Base-by-base conservation (phyloP, 768 basidiomycete species). In the Amanita jacksonii region DNA sequence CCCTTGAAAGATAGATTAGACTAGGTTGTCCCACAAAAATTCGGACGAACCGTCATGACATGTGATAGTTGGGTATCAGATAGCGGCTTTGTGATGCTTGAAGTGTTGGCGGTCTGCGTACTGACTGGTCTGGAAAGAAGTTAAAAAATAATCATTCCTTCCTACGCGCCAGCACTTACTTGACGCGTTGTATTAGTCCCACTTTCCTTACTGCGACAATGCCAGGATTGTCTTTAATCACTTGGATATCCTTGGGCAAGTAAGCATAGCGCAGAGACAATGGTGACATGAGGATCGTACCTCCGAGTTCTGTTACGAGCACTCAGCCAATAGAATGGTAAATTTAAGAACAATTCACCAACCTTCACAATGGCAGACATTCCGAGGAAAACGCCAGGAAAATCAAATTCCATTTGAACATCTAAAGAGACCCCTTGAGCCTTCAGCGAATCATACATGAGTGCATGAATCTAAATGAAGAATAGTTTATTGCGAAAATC, bases 151-250 rank as follows among this genome's bases (percentile, higher is more conserved):
- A 25, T 30, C 8, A 15, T 8, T 8, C 3, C 20, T 16, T 19
- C 2, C 32, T 18, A 39, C 13, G 3, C 8, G 32, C 18, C 10
- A 6, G n/a, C 16, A 30, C 61, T 30, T 55, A 73, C 74, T 59
- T 60, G 2, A 75, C 74, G 7, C 59, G 58, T 18, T 65, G 55
- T 45, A 73, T 64, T 20, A 53, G 53, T 28, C 60, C 60, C 25
- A 79, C 70, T 2, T 79, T 76, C n/a, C 73, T 70, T 52, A 81
- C 72, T 9, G 70, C 68, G 50, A 72, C 64, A 15, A 82, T 69
- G 18, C 78, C 79, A 3, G 69, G 61, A 3, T 69, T 64, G 8
- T 59, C 56, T 9, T 63, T 55, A 27, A 84, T 58, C 10, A 64
- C 55, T 20, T 63, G 54, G 8, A 69, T 68, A 54, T 79, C 74